Conservation (phyloP, 495 filamentous ascomycete genomes). For the Aspergillus incahuasiensis region DNA sequence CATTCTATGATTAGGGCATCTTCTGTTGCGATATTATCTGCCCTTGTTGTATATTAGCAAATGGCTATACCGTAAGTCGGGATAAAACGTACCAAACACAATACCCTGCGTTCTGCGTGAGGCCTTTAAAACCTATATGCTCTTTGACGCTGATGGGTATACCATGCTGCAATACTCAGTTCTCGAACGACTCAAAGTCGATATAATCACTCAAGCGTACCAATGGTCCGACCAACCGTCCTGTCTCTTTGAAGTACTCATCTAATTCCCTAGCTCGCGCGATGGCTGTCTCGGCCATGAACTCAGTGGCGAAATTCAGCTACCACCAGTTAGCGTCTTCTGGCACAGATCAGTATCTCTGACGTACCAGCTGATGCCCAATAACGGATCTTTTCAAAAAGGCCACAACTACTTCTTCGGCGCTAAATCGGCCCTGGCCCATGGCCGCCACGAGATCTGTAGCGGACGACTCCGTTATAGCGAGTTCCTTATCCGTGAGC, state of each 20-base stretch:
- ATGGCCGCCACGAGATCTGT: slow-evolving; percentile 50
- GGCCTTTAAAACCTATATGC: slow-evolving; percentile 53
- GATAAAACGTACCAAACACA: slow-evolving; percentile 29
- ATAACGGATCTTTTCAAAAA: slow-evolving; percentile 60
- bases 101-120: slow-evolving; percentile 39
- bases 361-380: slow-evolving; percentile 52
- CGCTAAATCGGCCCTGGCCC: slow-evolving; percentile 41
- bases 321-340: slow-evolving; percentile 11
- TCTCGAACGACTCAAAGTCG: slow-evolving; percentile 14
- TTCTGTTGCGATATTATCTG: slow-evolving; percentile 30
- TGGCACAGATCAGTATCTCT: neutral
- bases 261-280: slow-evolving; percentile 57
- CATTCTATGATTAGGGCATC: slow-evolving; percentile 33
- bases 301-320: slow-evolving; percentile 64
- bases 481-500: slow-evolving; percentile 47
- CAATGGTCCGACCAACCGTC: slow-evolving; percentile 36
- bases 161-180: slow-evolving; percentile 47
- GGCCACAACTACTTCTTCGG: slow-evolving; percentile 53
- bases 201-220: slow-evolving; percentile 18
- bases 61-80: neutral
- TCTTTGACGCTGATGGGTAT: slow-evolving; percentile 66
- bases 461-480: slow-evolving; percentile 55
- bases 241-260: slow-evolving; percentile 34
- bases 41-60: slow-evolving; percentile 19
- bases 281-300: slow-evolving; percentile 59